Conservation (phyloP, 2,329 filamentous ascomycete genomes). For the Rugonectria rugulosa region DNA sequence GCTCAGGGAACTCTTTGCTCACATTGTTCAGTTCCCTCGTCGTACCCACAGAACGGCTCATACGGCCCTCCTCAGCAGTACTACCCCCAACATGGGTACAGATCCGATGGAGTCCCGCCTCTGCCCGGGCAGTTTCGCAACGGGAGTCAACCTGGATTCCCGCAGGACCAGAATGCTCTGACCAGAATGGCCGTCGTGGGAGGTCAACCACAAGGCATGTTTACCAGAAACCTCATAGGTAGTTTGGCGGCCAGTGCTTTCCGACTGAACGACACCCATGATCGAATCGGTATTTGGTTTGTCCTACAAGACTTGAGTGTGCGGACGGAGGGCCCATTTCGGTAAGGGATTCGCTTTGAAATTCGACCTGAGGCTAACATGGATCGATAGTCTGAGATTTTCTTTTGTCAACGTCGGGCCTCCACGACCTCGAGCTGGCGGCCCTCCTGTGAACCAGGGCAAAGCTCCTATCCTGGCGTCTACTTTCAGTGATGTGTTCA, state of each 20-base stretch:
- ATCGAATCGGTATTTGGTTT: conserved; percentile 94
- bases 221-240: conserved; percentile 93
- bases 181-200: conserved; percentile 49
- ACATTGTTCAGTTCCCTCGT: conserved; percentile 30
- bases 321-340: conserved; percentile 87
- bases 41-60: conserved; percentile 42
- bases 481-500: conserved; percentile 87
- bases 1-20: background rate
- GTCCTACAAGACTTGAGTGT: conserved; percentile 95
- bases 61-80: conserved; percentile 50
- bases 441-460: conserved; percentile 70
- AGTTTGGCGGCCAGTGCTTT: conserved; percentile 90
- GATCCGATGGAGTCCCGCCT: conserved; percentile 37
- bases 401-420: conserved; percentile 86
- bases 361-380: conserved; percentile 27
- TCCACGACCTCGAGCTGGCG: conserved; percentile 40
- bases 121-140: conserved; percentile 43
- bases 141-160: conserved; percentile 35
- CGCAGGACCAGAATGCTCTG: conserved; percentile 42
- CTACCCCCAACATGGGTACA: conserved; percentile 45
- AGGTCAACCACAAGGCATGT: conserved; percentile 78
- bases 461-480: conserved; percentile 84
- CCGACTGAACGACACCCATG: conserved; percentile 77
- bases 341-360: conserved; percentile 70
- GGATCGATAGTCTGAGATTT: conserved; percentile 61